Evolutionary conservation across 2,329 filamentous ascomycete species (phyloP), one percentile per base, ranked within the genome.

Genomic region (Apiospora aurea): DNA sequence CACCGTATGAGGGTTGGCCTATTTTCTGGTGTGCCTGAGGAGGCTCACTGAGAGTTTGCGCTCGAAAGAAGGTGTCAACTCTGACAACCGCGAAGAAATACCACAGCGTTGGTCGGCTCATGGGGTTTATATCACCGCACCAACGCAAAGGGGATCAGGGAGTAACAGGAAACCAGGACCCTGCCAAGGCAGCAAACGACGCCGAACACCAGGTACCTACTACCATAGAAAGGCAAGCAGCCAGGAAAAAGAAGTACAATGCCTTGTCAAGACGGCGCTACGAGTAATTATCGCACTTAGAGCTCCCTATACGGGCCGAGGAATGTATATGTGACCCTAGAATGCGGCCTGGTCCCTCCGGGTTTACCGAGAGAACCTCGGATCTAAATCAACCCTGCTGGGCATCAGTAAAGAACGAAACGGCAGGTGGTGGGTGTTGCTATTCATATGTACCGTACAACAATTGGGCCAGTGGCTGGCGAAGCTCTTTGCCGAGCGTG

Each of bases 1-100:
- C 92, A 94, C 83, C 91, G 92, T 73, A 91, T 94, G 88, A 89
- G 92, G 78, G 92, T 94, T 81, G 92, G 92, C 70, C 84, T 94
- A 73, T 93, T 94, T 81, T 93, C 91, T 73, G 90, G 91, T 46
- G 83, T 89, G 73, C 90, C 91, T 64, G 92, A 93, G 77, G 91
- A 93, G 38, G 57, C 34, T 7, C 34, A 38, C 10, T 64, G 57
- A 64, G 57, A 61, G 53, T 38, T 34, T 64, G 57, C n/a, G 24
- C 34, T 34, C 57, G 34, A 64, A 41, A n/a, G 34, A 41, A 41
- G 34, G 57, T 41, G 57, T n/a, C 57, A 64, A 64, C 29, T 64
- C 57, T 38, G 34, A 64, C 34, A 34, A 64, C 57, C 57, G 57
- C 34, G 34, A 38, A 64, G 29, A 41, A 41, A 64, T n/a, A 64